These are phyloP conservation scores for Vaccinium darrowii DNA, from an alignment of 148 eudicot genomes.

Conservation along the genomic window DNA sequence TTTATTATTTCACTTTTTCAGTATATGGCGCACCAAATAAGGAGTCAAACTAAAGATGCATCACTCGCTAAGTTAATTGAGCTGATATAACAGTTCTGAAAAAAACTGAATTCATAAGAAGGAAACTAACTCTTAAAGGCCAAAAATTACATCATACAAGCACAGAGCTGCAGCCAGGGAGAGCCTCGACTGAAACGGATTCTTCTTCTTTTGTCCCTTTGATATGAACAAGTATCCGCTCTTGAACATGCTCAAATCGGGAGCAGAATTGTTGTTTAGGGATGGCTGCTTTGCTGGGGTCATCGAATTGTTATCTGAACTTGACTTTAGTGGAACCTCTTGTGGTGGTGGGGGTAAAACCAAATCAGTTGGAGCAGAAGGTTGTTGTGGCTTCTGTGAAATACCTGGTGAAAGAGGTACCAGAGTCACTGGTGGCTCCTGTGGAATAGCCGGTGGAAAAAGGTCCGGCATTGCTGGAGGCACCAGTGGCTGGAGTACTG, in stretches of 20 bases:
- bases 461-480: not conserved
- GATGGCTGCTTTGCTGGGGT: not conserved
- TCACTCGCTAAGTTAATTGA: not conserved
- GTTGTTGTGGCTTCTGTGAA: not conserved
- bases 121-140: not conserved
- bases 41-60: too few relatives aligned
- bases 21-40: too few relatives aligned
- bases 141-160: not conserved
- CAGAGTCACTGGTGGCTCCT: slow-evolving; percentile 7
- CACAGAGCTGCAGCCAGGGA: not conserved
- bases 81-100: not conserved
- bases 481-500: slow-evolving; percentile 7
- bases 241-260: not conserved
- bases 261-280: not conserved
- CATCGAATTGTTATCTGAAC: not conserved
- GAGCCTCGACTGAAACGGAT: not conserved
- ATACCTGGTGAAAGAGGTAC: not conserved
- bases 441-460: not conserved
- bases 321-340: slow-evolving; percentile 14
- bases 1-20: too few relatives aligned
- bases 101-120: not conserved
- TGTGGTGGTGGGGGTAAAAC: slow-evolving; percentile 17
- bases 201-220: not conserved
- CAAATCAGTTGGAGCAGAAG: not conserved
- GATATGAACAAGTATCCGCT: not conserved